Conservation (phyloP, 2,329 filamentous ascomycete genomes). For the Myriosclerotinia scirpicola region DNA sequence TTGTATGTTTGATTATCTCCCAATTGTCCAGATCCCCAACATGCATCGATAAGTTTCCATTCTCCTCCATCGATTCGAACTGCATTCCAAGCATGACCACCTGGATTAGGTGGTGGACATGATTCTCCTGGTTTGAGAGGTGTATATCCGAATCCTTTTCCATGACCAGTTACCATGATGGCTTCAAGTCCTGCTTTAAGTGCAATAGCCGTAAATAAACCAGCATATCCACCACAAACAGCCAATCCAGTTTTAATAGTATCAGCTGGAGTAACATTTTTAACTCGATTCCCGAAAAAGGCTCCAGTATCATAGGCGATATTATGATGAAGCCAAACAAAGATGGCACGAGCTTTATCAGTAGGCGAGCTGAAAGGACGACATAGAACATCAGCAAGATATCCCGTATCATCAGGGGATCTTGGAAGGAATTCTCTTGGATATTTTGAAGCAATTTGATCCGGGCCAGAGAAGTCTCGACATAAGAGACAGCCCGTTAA, state of each 20-base stretch:
- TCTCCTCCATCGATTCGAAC: conserved; percentile 81
- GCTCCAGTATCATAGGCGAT: conserved; percentile 78
- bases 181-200: conserved; percentile 76
- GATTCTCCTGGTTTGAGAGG: conserved; percentile 62
- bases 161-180: conserved; percentile 72
- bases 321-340: conserved; percentile 95
- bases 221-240: conserved; percentile 90
- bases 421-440: conserved; percentile 70
- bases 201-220: conserved; percentile 76
- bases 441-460: conserved; percentile 74
- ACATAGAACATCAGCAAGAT: conserved; percentile 77
- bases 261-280: conserved; percentile 65
- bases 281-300: conserved; percentile 73
- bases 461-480: conserved; percentile 82
- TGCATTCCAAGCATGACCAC: conserved; percentile 88
- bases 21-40: conserved; percentile 86
- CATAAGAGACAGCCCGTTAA: conserved; percentile 70
- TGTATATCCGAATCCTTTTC: conserved; percentile 79
- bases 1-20: conserved; percentile 56
- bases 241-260: conserved; percentile 77
- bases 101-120: conserved; percentile 61
- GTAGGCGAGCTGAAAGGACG: conserved; percentile 76
- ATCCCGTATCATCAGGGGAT: conserved; percentile 60
- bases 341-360: conserved; percentile 90
- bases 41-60: conserved; percentile 90